Percentiles rank a stretch among this genome's conserved stretches.
Evolutionary conservation across 2,329 filamentous ascomycete species (phyloP).

Genomic region (Neocatenulostroma microsporum): DNA sequence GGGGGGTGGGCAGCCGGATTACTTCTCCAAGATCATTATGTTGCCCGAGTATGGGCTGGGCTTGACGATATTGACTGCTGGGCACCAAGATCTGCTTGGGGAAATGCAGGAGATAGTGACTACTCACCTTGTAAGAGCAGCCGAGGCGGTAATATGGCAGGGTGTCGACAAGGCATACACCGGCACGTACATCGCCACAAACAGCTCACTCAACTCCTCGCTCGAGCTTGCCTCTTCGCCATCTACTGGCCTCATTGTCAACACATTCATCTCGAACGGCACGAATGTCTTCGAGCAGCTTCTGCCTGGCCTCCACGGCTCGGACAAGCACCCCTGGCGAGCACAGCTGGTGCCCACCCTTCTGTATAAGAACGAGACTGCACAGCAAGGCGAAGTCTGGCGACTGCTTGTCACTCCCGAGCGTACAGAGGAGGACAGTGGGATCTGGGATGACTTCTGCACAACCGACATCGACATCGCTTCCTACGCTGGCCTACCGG

Average conservation of each 20-base stretch:
- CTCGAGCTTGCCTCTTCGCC: conserved; percentile 13
- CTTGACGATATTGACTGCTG: conserved; percentile 35
- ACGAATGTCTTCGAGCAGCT: conserved; percentile 17
- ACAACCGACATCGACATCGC: conserved; percentile 18
- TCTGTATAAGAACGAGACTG: conserved; percentile 20
- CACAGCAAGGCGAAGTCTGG: conserved; percentile 23
- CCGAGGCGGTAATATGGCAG: conserved; percentile 24
- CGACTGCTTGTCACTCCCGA: conserved; percentile 16
- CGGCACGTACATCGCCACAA: conserved; percentile 12
- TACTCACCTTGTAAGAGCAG: conserved; percentile 25
- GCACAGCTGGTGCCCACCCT: conserved; percentile 22
- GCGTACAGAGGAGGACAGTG: conserved; percentile 5
- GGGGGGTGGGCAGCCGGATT: conserved; percentile 36
- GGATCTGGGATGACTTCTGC: conserved; percentile 20
- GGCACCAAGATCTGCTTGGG: conserved; percentile 18
- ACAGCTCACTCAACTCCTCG: conserved; percentile 18
- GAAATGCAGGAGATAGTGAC: conserved; percentile 27
- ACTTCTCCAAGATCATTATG: conserved; percentile 33
- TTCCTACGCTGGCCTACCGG: conserved; percentile 19
- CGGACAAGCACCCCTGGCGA: conserved; percentile 10
- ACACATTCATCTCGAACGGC: conserved; percentile 19
- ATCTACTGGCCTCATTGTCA: conserved; percentile 16
- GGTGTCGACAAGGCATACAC: conserved; percentile 12
- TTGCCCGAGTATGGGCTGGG: conserved; percentile 40
- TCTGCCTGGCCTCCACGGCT: conserved; percentile 1